Conservation (phyloP, 2,329 filamentous ascomycete species). For the Dactylonectria macrodidyma region DNA sequence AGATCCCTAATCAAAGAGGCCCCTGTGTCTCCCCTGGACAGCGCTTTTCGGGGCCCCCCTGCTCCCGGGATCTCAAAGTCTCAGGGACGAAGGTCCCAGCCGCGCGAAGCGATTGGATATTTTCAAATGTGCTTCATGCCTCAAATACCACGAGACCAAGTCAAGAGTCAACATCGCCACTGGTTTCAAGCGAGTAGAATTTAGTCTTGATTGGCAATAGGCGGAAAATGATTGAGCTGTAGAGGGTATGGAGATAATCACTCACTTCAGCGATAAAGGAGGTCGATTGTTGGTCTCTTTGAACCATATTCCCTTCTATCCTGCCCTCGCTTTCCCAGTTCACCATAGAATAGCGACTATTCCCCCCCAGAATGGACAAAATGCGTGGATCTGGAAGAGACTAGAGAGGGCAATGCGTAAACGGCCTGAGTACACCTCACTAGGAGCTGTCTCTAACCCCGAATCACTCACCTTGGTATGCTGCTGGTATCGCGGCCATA, state of each 20-base stretch:
- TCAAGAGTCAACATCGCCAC: neutral
- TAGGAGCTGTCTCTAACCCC: constrained; percentile 5
- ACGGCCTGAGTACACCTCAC: neutral
- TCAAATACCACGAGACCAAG: neutral
- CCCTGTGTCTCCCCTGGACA: neutral
- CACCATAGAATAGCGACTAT: neutral
- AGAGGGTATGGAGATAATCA: neutral
- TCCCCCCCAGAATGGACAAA: neutral
- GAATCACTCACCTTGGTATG: neutral
- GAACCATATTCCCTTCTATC: neutral
- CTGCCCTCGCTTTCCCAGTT: neutral
- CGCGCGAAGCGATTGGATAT: neutral
- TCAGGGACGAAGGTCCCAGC: neutral
- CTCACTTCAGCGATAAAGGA: neutral
- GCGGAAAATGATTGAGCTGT: neutral
- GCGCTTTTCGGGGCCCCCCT: neutral
- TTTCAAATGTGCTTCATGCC: neutral
- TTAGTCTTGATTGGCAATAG: neutral
- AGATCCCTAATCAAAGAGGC: neutral
- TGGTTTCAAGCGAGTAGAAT: neutral
- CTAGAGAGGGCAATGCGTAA: neutral
- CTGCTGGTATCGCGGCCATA: constrained; percentile 1
- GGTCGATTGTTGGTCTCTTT: neutral
- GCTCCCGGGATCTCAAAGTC: neutral
- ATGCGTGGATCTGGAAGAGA: neutral